These are phyloP conservation scores for Aspergillus nomiae DNA, from an alignment of 2,329 filamentous ascomycete species.

Conservation along the genomic window DNA sequence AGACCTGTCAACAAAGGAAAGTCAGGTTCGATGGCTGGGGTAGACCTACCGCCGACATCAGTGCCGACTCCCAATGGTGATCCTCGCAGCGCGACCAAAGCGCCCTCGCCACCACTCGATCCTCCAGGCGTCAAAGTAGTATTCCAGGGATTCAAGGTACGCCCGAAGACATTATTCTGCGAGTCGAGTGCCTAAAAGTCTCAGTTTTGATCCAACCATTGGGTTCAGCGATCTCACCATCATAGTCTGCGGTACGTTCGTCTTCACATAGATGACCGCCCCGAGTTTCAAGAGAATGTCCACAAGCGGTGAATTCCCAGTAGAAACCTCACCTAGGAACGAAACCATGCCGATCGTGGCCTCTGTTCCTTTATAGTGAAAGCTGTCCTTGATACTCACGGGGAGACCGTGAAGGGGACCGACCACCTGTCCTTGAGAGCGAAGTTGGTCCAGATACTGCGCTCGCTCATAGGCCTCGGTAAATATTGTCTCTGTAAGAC, in stretches of 20 bases:
- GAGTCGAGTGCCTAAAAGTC: constrained; percentile 34
- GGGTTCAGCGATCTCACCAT: constrained; percentile 52
- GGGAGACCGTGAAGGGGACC: constrained; percentile 36
- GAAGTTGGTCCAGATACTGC: constrained; percentile 26
- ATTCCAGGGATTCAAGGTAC: constrained; percentile 45
- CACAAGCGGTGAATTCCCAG: constrained; percentile 20
- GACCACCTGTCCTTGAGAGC: constrained; percentile 24
- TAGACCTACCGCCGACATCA: constrained; percentile 54
- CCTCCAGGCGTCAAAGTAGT: constrained; percentile 36
- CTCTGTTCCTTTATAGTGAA: constrained; percentile 25
- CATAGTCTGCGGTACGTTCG: constrained; percentile 58
- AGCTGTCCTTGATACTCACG: constrained; percentile 40
- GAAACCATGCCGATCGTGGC: constrained; percentile 21
- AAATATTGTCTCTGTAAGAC: constrained; percentile 34
- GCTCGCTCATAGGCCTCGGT: constrained; percentile 27
- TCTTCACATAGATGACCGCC: constrained; percentile 50
- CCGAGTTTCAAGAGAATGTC: constrained; percentile 23
- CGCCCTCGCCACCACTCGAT: constrained; percentile 55
- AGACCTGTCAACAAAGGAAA: not conserved
- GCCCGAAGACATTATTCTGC: constrained; percentile 46
- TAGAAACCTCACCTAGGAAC: constrained; percentile 17
- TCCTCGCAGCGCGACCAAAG: constrained; percentile 63
- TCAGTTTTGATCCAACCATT: constrained; percentile 4
- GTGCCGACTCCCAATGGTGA: constrained; percentile 64
- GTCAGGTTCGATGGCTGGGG: too few species aligned